Percentiles rank a stretch among this genome's conserved stretches.
These are phyloP conservation scores for Podila minutissima DNA, from an alignment of 192 early-diverging fungal species.

Conservation along the genomic window DNA sequence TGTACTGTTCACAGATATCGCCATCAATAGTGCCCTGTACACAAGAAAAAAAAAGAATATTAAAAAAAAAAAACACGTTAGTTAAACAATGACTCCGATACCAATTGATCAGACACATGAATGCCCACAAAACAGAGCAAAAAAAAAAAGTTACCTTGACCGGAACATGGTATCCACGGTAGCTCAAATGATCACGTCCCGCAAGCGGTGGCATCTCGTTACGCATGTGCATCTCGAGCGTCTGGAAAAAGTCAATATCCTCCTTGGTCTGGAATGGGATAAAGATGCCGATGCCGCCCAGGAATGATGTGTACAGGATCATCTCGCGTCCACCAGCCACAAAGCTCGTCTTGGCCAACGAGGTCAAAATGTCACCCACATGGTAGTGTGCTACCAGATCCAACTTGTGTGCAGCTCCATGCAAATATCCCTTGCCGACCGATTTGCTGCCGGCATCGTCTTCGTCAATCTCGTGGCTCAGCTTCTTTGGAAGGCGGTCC, in stretches of 20 bases:
- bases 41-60: not conserved
- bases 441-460: constrained; percentile 89
- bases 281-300: constrained; percentile 86
- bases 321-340: constrained; percentile 89
- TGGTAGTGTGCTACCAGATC: constrained; percentile 80
- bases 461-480: constrained; percentile 81
- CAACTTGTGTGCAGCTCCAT: constrained; percentile 89
- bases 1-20: constrained; percentile 92
- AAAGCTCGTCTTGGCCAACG: constrained; percentile 79
- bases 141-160: constrained; percentile 58
- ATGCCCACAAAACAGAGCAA: not conserved
- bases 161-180: constrained; percentile 83
- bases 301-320: constrained; percentile 86
- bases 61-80: not conserved
- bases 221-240: constrained; percentile 91
- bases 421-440: constrained; percentile 82
- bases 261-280: constrained; percentile 90
- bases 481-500: constrained; percentile 71
- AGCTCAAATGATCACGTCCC: constrained; percentile 90
- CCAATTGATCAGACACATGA: not conserved
- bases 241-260: constrained; percentile 94
- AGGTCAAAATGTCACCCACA: constrained; percentile 89
- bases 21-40: constrained; percentile 77
- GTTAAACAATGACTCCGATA: no score
- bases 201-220: constrained; percentile 73